Evolutionary conservation across 371 early-diverging fungal genomes (phyloP).

Genomic region (Syncephalastrum racemosum): DNA sequence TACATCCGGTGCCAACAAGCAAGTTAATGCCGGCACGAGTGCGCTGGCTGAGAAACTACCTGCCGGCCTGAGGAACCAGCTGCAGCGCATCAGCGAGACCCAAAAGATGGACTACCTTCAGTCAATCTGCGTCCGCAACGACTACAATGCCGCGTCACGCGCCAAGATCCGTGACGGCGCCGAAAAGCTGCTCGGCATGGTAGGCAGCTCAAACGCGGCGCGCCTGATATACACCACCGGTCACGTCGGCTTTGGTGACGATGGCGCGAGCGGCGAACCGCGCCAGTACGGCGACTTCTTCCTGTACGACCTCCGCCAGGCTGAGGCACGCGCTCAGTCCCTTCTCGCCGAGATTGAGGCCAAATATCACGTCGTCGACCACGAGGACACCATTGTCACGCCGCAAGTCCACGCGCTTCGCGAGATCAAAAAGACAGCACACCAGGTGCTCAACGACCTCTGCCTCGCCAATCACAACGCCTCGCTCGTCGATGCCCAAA

Average conservation of each 20-base stretch:
- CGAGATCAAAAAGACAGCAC: conserved; percentile 18
- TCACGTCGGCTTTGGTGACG: conserved; percentile 27
- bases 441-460: conserved; percentile 20
- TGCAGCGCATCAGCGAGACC: conserved; percentile 38
- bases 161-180: conserved; percentile 15
- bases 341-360: conserved; percentile 13
- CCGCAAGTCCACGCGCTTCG: conserved; percentile 26
- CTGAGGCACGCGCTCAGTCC: conserved; percentile 24
- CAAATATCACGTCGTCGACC: conserved; percentile 12
- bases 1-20: conserved; percentile 21
- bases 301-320: conserved; percentile 35
- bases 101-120: conserved; percentile 27
- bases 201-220: conserved; percentile 14
- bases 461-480: conserved; percentile 35
- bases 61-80: conserved; percentile 35
- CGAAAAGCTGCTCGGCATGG: conserved; percentile 10
- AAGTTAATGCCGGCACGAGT: not conserved
- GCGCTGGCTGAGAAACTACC: conserved; percentile 26
- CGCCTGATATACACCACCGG: conserved; percentile 13
- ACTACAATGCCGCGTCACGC: conserved; percentile 18
- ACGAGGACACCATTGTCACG: conserved; percentile 16
- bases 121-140: conserved; percentile 28
- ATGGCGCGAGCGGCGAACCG: conserved; percentile 26
- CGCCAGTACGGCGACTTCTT: conserved; percentile 44
- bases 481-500: conserved; percentile 40